These are phyloP conservation scores for Lagenidium sp. DNA, from an alignment of 352 stramenopile species.

Conservation along the genomic window DNA sequence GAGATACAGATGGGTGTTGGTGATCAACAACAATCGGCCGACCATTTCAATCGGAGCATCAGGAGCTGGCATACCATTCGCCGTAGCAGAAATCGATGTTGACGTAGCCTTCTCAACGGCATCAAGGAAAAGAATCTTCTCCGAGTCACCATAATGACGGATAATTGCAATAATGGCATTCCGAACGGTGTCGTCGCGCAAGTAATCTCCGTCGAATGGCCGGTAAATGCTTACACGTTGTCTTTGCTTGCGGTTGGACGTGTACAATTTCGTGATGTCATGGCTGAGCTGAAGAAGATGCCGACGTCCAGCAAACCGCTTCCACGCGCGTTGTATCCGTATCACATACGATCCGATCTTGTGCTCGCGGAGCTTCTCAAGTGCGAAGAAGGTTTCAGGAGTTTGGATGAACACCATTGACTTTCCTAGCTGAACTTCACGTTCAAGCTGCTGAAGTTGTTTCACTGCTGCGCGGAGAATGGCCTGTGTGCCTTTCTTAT, in stretches of 20 bases:
- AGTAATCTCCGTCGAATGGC: slow-evolving; percentile 80
- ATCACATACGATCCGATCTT: slow-evolving; percentile 67
- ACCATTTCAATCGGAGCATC: slow-evolving; percentile 23
- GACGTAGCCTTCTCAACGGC: slow-evolving; percentile 41
- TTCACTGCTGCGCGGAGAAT: slow-evolving; percentile 77
- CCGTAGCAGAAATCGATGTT: not conserved
- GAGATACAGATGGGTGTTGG: slow-evolving; percentile 63
- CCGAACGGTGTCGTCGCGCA: slow-evolving; percentile 48
- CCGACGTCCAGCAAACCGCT: slow-evolving; percentile 64
- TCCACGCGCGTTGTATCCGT: slow-evolving; percentile 81
- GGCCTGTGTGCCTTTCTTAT: slow-evolving; percentile 79
- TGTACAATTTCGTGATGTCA: slow-evolving; percentile 84
- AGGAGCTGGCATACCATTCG: not conserved
- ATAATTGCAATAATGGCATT: slow-evolving; percentile 64
- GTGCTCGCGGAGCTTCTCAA: slow-evolving; percentile 83
- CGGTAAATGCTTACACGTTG: slow-evolving; percentile 84
- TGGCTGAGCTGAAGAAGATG: slow-evolving; percentile 78
- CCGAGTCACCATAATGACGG: slow-evolving; percentile 61
- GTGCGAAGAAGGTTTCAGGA: slow-evolving; percentile 82
- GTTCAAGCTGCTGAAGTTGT: slow-evolving; percentile 52
- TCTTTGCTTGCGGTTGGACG: slow-evolving; percentile 67
- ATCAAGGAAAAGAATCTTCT: slow-evolving; percentile 83
- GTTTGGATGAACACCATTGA: slow-evolving; percentile 90
- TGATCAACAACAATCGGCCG: slow-evolving; percentile 57
- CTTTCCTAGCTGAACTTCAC: slow-evolving; percentile 83